These are phyloP conservation scores for Pezicula rhizophila DNA, from an alignment of 2,329 filamentous ascomycete genomes.

Conservation along the genomic window DNA sequence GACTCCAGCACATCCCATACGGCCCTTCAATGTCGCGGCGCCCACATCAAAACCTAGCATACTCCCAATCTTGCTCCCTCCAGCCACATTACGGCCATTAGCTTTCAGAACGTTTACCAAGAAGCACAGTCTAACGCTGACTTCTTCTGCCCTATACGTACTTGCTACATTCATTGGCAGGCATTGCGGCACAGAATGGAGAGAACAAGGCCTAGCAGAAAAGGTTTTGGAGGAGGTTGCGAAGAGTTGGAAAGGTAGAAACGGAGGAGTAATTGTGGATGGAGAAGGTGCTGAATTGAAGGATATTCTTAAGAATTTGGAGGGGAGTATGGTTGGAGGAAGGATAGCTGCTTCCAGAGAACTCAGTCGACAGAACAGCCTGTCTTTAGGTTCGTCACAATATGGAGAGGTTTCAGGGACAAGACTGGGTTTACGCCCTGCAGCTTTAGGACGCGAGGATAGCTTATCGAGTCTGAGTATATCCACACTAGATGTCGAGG, in stretches of 20 bases:
- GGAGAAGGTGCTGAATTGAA: constrained; percentile 71
- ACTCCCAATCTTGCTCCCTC: constrained; percentile 82
- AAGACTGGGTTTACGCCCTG: constrained; percentile 47
- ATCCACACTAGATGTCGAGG: constrained; percentile 45
- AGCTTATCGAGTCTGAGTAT: constrained; percentile 61
- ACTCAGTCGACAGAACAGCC: constrained; percentile 57
- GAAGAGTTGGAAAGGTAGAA: constrained; percentile 83
- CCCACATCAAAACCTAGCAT: constrained; percentile 39
- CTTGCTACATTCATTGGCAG: constrained; percentile 86
- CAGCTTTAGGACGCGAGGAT: constrained; percentile 47
- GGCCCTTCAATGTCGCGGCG: constrained; percentile 41
- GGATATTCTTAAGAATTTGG: constrained; percentile 75
- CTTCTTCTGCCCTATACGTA: constrained; percentile 76
- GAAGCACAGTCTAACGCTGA: constrained; percentile 91
- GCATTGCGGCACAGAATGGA: constrained; percentile 93
- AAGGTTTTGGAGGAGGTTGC: constrained; percentile 88
- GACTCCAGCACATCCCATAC: constrained; percentile 75
- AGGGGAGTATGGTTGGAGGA: constrained; percentile 86
- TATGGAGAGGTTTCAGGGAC: constrained; percentile 48
- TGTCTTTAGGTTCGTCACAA: constrained; percentile 51
- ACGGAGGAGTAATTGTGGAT: constrained; percentile 86
- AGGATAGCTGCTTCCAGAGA: constrained; percentile 51
- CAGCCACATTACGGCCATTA: constrained; percentile 77
- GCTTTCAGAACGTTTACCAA: constrained; percentile 96
- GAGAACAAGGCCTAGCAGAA: constrained; percentile 89